Evolutionary conservation across 2,329 filamentous ascomycete genomes (phyloP), one percentile per base, ranked within the genome.

Genomic region (Curvularia sp.): DNA sequence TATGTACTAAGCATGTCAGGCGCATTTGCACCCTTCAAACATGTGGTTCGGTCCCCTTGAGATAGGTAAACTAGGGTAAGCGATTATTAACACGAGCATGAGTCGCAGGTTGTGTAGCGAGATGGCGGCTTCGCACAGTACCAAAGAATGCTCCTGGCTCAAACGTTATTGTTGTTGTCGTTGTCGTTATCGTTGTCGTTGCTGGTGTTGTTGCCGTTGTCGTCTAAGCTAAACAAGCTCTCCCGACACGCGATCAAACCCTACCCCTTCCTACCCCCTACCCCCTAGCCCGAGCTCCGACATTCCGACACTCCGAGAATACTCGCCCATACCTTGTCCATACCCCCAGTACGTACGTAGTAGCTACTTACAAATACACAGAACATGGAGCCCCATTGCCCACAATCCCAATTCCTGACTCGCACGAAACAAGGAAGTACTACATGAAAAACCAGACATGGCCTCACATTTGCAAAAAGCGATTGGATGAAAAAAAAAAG

Each of bases 211-310:
- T 22, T 18, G 46, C 12, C 24, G 22, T 26, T 18, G 46, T 49
- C 18, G 46, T 49, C 30, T 15, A 55, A 7, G 47, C 53, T 42
- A 55, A 44, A 31, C 30, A 53, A 51, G 53, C 22, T 30, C 39
- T 44, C n/a, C 38, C 53, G 53, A 51, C 38, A 55, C n/a, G 47
- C 38, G 53, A 55, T 39, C 31, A 33, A 41, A 5, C 35, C 33
- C 33, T 35, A n/a, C 33, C 33, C 33, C 33, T n/a, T 35, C 39
- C 46, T 4, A 31, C 30, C 26, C 18, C 18, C 18, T 18, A 38
- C 43, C 44, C 24, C 39, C 53, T 22, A 49, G 6, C 13, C 39
- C 44, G 18, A 48, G n/a, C 44, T 33, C 46, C 46, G 46, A 49
- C 20, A 35, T 30, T 24, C 46, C 46, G 46, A 49, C 3, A 5